Base-by-base conservation (phyloP, 139 green algal species). In the Coelastrella sp. region DNA sequence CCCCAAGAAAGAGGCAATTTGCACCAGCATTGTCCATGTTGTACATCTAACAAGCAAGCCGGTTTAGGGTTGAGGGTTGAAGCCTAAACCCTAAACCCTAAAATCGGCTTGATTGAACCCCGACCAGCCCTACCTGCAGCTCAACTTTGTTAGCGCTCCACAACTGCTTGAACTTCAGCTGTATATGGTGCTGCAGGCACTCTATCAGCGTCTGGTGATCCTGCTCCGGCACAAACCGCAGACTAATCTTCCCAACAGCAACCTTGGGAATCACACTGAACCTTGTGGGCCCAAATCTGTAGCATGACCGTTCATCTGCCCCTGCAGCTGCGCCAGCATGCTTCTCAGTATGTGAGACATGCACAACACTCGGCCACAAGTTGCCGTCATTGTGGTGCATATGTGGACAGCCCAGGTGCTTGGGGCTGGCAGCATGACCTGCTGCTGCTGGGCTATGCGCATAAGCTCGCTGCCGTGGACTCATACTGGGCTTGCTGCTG, bases 221-320 rank as follows among this genome's bases (percentile, higher is more conserved):
- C 92, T 97, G 95, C 68, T 95, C 90, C 7, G 95, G 95, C 85
- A 97, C 95, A 88, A 96, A 96, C 19, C 95, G 91, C 22, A 96
- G 83, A 47, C 85, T 92, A 17, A 92, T 61, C 61, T 90, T 91
- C 17, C 87, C 87, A 17, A 90, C 92, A 64, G 93, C 86, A 32
- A 88, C 83, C 89, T 95, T 91, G n/a, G 98, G 98, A 74, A 99
- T 98, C 57, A 99, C 96, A 22, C 94, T 98, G 94, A 99, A 99
- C 71, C 97, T 95, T 5, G 97, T 99, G 59, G 97, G 97, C 16
- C 97, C 97, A 92, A 99, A 99, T 58, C 92, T 74, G 61, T 87
- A 87, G 23, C 81, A 87, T 0, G 81, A 87, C 5, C 81, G 32
- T 11, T 87, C 81, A 87, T 87, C 81, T 65, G 81, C 58, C 19